A percentile compares a stretch with the other conserved stretches of the same genome.
phyloP scores from a whole-genome alignment of 2,329 filamentous ascomycete species.

The Alternaria alternata region DNA sequence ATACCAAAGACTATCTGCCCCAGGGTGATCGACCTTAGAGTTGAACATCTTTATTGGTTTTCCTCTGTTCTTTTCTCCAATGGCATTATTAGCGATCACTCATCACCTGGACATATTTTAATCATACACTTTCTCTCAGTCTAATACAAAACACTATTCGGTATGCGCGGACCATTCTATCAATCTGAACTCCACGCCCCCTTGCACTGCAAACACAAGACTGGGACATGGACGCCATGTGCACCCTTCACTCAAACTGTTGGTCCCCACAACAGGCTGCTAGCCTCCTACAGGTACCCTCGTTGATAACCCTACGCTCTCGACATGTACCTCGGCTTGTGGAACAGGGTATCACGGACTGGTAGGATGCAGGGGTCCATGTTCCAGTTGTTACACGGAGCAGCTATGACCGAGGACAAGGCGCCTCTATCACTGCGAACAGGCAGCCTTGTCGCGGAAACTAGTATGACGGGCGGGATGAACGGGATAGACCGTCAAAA shows the following conservation, averaged over 20 bases:
- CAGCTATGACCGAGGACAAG: not conserved
- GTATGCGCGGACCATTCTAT: conserved; percentile 40
- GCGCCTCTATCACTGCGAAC: not conserved
- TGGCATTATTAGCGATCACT: conserved; percentile 17
- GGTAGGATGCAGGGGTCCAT: not conserved
- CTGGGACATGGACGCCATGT: not conserved
- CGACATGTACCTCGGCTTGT: conserved; percentile 2
- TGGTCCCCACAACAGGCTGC: not conserved
- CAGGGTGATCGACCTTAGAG: conserved; percentile 50
- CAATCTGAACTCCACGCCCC: not conserved
- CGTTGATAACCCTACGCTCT: not conserved
- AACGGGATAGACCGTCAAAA: conserved; percentile 14
- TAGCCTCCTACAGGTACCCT: not conserved
- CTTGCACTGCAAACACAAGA: conserved; percentile 1
- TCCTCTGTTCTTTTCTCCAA: conserved; percentile 14
- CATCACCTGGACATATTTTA: conserved; percentile 25
- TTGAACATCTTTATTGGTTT: conserved; percentile 48
- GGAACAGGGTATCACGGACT: not conserved
- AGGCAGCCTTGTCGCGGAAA: not conserved
- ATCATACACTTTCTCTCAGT: conserved; percentile 23
- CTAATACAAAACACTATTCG: conserved; percentile 41
- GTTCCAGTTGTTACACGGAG: conserved; percentile 1
- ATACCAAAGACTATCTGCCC: conserved; percentile 51
- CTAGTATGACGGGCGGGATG: conserved; percentile 7
- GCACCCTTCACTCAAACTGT: not conserved